Evolutionary conservation across 768 basidiomycete genomes (phyloP).

Genomic region (Clitopilus hobsonii): DNA sequence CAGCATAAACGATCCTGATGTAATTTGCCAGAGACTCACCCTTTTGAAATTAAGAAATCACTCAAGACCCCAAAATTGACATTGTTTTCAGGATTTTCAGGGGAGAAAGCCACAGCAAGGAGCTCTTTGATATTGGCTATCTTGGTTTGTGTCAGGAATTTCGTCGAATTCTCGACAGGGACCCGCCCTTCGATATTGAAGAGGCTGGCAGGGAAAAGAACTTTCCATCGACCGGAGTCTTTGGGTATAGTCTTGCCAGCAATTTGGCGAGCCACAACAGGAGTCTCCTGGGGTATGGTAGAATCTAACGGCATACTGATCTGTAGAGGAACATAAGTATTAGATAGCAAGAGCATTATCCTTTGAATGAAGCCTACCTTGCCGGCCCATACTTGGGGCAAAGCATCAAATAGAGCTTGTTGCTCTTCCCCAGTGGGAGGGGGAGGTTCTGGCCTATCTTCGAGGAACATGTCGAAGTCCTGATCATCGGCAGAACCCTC

Average conservation of each 20-base stretch:
- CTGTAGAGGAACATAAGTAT: slow-evolving; percentile 30
- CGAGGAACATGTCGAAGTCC: slow-evolving; percentile 85
- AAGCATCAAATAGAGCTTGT: slow-evolving; percentile 48
- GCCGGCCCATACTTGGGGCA: slow-evolving; percentile 68
- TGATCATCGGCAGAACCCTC: slow-evolving; percentile 57
- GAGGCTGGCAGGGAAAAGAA: slow-evolving; percentile 65
- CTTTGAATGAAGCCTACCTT: slow-evolving; percentile 42
- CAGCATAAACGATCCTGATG: not conserved
- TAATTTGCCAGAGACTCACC: slow-evolving; percentile 52
- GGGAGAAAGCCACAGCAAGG: slow-evolving; percentile 69
- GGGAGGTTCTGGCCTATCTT: slow-evolving; percentile 47
- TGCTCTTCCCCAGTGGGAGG: slow-evolving; percentile 32
- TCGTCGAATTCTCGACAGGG: slow-evolving; percentile 64
- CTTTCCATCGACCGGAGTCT: slow-evolving; percentile 66
- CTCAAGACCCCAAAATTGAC: slow-evolving; percentile 56
- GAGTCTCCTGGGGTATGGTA: slow-evolving; percentile 58
- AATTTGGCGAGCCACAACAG: slow-evolving; percentile 70
- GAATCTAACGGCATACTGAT: slow-evolving; percentile 80
- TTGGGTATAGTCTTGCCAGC: slow-evolving; percentile 62
- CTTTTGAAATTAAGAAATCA: slow-evolving; percentile 67
- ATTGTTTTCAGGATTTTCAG: slow-evolving; percentile 38
- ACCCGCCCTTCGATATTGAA: slow-evolving; percentile 85
- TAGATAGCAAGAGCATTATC: not conserved
- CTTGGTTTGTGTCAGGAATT: slow-evolving; percentile 76
- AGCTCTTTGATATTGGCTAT: slow-evolving; percentile 77